Evolutionary conservation across 2,329 filamentous ascomycete species (phyloP), one percentile per base, ranked within the genome.

Genomic region (Xylariaceae sp.): DNA sequence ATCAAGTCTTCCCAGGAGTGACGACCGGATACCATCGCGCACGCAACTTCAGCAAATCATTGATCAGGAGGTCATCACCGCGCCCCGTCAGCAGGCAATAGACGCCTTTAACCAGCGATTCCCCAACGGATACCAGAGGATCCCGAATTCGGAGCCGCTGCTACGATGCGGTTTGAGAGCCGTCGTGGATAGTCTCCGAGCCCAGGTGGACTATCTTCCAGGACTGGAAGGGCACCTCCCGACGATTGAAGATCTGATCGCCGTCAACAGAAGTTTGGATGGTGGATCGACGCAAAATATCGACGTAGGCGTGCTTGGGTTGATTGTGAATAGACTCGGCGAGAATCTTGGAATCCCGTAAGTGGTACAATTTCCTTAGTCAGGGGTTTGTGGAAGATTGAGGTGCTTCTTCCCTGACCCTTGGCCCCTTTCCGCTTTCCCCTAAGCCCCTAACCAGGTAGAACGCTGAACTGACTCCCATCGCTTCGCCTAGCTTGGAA

Each of bases 161-260:
- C 34, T 58, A 2, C 34, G 23, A 2, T 64, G 66, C 45, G 65
- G 66, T 5, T 11, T 68, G n/a, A 11, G 15, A 2, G 64, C 66
- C 9, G 1, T 67, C 6, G 13, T 1, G 10, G 56, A 67, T 17
- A 66, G 60, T 48, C 37, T 66, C 8, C 7, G 6, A 11, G n/a
- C 44, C 10, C 65, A 66, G 39, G 15, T 65, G 6, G 58, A 59
- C 5, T 3, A 18, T 10, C 18, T 51, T 8, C 58, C 58, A 0
- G 49, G n/a, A 0, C 18, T 62, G 9, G 44, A 17, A 6, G 9
- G 3, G 1, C 9, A 2, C 1, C 9, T 61, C 4, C 65, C 63
- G 2, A 54, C 39, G 1, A 5, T 18, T 1, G 45, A 56, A 0
- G 55, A 60, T 4, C 51, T 64, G 13, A 9, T 42, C 37, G 9